A percentile compares a stretch with the other conserved stretches of the same genome.
These are phyloP conservation scores for Rhizopus stolonifer DNA, from an alignment of 371 early-diverging fungal genomes.

Conservation along the genomic window DNA sequence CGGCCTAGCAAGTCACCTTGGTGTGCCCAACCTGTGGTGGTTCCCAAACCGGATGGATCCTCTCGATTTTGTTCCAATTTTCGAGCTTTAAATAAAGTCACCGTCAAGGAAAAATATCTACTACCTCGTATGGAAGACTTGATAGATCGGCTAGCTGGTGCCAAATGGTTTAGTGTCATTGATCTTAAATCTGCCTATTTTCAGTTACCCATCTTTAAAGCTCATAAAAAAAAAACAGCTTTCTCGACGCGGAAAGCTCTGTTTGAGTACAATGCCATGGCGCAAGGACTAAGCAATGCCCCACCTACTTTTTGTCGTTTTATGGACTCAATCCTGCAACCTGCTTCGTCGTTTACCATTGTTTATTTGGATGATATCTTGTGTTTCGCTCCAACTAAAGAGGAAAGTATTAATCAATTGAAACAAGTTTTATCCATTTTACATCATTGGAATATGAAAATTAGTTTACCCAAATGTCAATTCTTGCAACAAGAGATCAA, in stretches of 20 bases:
- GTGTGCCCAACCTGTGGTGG: slow-evolving; percentile 31
- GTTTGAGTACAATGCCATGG: slow-evolving; percentile 30
- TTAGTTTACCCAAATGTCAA: slow-evolving; percentile 38
- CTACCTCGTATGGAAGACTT: slow-evolving; percentile 33
- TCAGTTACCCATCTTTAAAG: slow-evolving; percentile 8
- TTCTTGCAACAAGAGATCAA: slow-evolving; percentile 27
- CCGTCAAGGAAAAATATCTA: slow-evolving; percentile 33
- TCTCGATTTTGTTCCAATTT: slow-evolving; percentile 33
- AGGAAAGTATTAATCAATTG: slow-evolving; percentile 7
- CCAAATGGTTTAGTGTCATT: slow-evolving; percentile 20
- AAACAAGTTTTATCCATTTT: slow-evolving; percentile 25
- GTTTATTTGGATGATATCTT: slow-evolving; percentile 9
- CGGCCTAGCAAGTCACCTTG: slow-evolving; percentile 22
- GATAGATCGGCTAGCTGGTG: slow-evolving; percentile 23
- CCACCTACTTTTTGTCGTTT: slow-evolving; percentile 33
- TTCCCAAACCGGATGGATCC: slow-evolving; percentile 33
- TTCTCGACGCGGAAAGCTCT: slow-evolving; percentile 18
- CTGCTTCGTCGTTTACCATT: not conserved
- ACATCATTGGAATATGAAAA: slow-evolving; percentile 18
- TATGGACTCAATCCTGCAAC: slow-evolving; percentile 13
- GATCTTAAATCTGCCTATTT: slow-evolving; percentile 13
- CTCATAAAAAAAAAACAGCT: slow-evolving; percentile 19
- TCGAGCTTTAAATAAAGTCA: slow-evolving; percentile 31
- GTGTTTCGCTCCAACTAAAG: not conserved
- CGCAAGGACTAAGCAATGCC: slow-evolving; percentile 33